These are phyloP conservation scores for Carpinus viminea DNA, from an alignment of 306 rosid genomes.

Conservation along the genomic window DNA sequence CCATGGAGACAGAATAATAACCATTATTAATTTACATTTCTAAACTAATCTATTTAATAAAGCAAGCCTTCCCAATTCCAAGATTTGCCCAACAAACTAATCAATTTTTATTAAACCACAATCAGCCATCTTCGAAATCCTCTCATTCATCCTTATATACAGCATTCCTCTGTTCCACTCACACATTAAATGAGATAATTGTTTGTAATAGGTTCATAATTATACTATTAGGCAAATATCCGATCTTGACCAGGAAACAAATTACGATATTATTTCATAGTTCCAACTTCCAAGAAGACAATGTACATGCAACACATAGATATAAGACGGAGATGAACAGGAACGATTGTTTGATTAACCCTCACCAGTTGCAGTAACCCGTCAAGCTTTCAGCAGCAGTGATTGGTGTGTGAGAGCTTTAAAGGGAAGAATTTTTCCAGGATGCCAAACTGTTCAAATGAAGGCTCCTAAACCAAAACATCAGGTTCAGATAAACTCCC, in stretches of 20 bases:
- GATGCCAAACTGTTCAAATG: constrained; percentile 19
- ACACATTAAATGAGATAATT: neutral
- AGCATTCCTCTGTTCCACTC: no score
- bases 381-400: neutral
- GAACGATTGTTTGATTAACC: neutral
- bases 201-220: neutral
- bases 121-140: no score
- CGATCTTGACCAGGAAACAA: constrained; percentile 4
- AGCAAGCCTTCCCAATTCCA: no score
- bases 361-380: neutral
- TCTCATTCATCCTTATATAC: no score
- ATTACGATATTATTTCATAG: neutral
- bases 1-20: no score
- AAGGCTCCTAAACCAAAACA: constrained; percentile 40
- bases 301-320: constrained; percentile 24
- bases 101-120: no score
- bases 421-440: neutral
- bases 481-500: constrained; percentile 68
- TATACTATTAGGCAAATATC: neutral
- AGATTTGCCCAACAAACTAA: no score
- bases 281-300: neutral
- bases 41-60: no score
- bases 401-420: neutral
- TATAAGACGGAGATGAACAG: neutral
- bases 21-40: no score